Evolutionary conservation across 2,329 filamentous ascomycete genomes (phyloP), one percentile per base, ranked within the genome.

Genomic region (Alternaria arborescens): DNA sequence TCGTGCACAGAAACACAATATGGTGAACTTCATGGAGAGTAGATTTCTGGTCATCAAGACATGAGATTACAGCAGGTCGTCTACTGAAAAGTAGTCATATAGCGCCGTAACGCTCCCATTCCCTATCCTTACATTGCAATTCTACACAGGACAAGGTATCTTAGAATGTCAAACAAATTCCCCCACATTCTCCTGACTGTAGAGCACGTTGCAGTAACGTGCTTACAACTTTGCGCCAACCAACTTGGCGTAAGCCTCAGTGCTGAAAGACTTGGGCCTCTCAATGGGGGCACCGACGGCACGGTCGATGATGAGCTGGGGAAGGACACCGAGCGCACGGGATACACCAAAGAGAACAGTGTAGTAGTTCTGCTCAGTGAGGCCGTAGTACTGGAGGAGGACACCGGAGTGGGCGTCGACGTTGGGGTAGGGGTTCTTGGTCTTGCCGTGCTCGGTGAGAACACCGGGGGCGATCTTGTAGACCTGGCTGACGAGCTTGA

Each of bases 401-500:
- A 99, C 95, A 87, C 95, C 95, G 32, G 94, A 97, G 91, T 98
- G 95, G 78, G 94, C 94, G 79, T 98, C 94, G 78, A 98, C 94
- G 86, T 98, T 98, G 83, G 95, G 95, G 88, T 88, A 98, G 71
- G 94, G 94, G 91, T 98, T 97, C 92, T 98, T 98, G 87, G 94
- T 98, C 92, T 99, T 99, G 86, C 95, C 95, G 87, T 99, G 95
- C 90, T 99, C 93, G 71, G 95, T 99, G 81, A 99, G 87, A 76
- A 99, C 95, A 78, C 91, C 91, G 69, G 95, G 95, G 69, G 95
- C 95, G 77, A 99, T 98, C 92, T 99, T 99, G 92, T 98, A 99
- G 75, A 99, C 95, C 87, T 99, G 95, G 88, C 92, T 96, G 85
- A 99, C 95, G 73, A 99, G 92, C 89, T 99, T 93, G 92, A 97